Percentiles rank a stretch among this genome's conserved stretches.
Conservation (phyloP, 73 alveolate species). For the Tetrahymena thermophila region DNA sequence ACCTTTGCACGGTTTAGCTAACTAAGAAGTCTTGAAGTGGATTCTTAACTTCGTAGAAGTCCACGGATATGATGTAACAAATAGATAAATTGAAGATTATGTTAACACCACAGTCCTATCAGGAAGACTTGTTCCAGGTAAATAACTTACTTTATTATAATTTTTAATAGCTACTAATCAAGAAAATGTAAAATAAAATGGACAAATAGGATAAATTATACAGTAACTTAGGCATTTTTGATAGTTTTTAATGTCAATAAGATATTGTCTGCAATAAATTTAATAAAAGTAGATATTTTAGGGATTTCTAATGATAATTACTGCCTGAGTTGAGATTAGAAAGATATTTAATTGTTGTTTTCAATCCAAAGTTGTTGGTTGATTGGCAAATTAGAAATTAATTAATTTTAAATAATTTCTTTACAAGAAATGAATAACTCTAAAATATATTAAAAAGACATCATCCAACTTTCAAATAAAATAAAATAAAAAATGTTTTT, state of each 20-base stretch:
- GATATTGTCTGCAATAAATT: not conserved
- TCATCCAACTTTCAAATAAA: not conserved
- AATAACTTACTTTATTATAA: not conserved
- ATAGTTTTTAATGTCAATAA: not conserved
- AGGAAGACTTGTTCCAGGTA: conserved; percentile 76
- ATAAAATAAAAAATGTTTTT: too few relatives aligned
- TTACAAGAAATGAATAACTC: too few relatives aligned
- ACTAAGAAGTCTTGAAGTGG: conserved; percentile 82
- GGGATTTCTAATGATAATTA: not conserved
- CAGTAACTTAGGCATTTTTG: not conserved
- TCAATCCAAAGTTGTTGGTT: not conserved
- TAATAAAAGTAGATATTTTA: not conserved
- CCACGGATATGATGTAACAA: conserved; percentile 58
- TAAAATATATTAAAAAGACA: too few relatives aligned
- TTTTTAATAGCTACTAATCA: not conserved
- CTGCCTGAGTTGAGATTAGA: not conserved
- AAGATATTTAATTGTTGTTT: not conserved
- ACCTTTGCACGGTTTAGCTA: conserved; percentile 93
- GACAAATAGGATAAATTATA: too few relatives aligned
- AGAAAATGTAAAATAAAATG: not conserved
- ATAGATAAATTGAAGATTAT: conserved; percentile 56
- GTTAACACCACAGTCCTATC: conserved; percentile 40
- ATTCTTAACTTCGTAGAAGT: conserved; percentile 53
- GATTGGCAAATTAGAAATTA: not conserved
- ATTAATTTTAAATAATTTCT: too few relatives aligned